These are phyloP conservation scores for Candida railenensis DNA, from an alignment of 805 yeast species.

Conservation along the genomic window DNA sequence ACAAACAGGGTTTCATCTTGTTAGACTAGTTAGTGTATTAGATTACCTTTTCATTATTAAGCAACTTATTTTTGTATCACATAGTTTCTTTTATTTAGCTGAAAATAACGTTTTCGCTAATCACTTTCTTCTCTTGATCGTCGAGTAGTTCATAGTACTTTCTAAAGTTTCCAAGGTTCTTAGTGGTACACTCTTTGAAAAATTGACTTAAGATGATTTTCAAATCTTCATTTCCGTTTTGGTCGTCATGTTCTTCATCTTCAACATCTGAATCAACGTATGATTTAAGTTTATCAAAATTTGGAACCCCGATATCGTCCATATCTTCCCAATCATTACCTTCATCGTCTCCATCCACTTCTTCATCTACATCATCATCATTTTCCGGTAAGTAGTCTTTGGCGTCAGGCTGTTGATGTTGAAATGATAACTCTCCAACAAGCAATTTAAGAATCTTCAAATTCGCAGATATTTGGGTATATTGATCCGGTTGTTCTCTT, in stretches of 20 bases:
- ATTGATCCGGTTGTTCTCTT: constrained; percentile 58
- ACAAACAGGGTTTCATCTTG: no score
- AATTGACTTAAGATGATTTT: constrained; percentile 46
- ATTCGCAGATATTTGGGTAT: constrained; percentile 65
- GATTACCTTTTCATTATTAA: no score
- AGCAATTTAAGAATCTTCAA: constrained; percentile 72
- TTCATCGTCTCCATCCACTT: constrained; percentile 42
- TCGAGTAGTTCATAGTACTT: constrained; percentile 45
- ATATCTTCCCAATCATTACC: constrained; percentile 74
- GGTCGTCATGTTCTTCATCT: constrained; percentile 30
- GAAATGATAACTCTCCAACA: constrained; percentile 66
- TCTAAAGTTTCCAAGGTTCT: constrained; percentile 52
- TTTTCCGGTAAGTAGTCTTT: constrained; percentile 31
- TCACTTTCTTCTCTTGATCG: constrained; percentile 52
- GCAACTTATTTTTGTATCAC: not conserved
- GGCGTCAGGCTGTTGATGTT: constrained; percentile 50
- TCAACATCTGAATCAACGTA: constrained; percentile 51
- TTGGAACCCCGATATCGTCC: constrained; percentile 63
- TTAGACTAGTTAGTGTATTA: no score
- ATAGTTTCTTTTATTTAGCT: constrained; percentile 8
- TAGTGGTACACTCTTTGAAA: constrained; percentile 55
- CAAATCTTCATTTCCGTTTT: constrained; percentile 31
- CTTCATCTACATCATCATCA: constrained; percentile 13
- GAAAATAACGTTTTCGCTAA: constrained; percentile 50
- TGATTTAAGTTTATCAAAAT: constrained; percentile 59